phyloP scores from a whole-genome alignment of 305 asterid species.

The Withania somnifera region DNA sequence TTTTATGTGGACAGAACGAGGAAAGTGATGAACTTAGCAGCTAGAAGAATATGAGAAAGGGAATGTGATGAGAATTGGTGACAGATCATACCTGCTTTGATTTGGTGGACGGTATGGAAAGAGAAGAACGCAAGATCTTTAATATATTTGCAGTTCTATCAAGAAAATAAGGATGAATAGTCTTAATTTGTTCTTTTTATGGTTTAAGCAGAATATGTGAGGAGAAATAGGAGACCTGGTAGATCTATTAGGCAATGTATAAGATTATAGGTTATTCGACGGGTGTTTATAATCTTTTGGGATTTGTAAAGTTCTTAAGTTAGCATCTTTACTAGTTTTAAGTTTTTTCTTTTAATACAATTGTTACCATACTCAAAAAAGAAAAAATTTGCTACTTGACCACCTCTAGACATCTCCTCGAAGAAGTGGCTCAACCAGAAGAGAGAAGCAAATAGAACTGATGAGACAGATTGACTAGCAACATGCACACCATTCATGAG shows the following conservation, averaged over 20 bases:
- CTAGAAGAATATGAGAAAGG: neutral
- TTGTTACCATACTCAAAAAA: neutral
- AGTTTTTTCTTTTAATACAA: neutral
- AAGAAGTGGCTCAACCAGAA: neutral
- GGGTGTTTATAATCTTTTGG: neutral
- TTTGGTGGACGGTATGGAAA: neutral
- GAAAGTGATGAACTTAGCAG: neutral
- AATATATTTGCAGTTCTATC: neutral
- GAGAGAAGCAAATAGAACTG: neutral
- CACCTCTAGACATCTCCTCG: neutral
- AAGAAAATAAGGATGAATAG: neutral
- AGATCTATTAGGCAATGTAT: neutral
- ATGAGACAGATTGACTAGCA: neutral
- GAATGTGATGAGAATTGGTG: neutral
- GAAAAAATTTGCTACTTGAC: neutral
- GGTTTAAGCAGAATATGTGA: neutral
- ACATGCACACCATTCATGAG: neutral
- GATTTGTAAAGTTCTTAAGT: neutral
- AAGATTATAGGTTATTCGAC: neutral
- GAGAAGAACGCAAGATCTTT: neutral
- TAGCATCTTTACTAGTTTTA: neutral
- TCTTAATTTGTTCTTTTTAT: neutral
- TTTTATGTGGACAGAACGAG: neutral
- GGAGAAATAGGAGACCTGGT: neutral
- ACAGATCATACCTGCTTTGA: neutral